Evolutionary conservation across 2,329 filamentous ascomycete species (phyloP), one percentile per base, ranked within the genome.

Genomic region (Bimuria novae-zelandiae): DNA sequence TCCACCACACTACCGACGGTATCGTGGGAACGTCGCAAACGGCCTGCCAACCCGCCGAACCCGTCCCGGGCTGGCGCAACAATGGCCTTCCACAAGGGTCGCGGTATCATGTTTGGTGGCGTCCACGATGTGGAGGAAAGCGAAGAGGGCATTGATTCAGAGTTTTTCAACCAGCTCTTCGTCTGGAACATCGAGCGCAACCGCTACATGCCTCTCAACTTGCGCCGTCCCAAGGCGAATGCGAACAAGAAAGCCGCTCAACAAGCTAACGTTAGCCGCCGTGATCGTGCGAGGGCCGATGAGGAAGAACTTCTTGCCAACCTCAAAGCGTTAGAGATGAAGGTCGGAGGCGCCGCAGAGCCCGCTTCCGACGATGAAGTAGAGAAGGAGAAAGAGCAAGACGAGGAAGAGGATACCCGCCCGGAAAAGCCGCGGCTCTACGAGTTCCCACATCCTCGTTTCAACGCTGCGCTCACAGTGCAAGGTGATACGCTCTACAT

Each of bases 161-260:
- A n/a, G n/a, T n/a, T n/a, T n/a, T n/a, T n/a, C n/a, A n/a, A n/a
- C n/a, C n/a, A n/a, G n/a, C 76, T 97, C 21, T 95, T 89, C 67
- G 90, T 92, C 4, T 97, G 92, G 90, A 97, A 96, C 68, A 86
- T 96, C 57, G 94, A 97, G 67, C 85, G 93, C 54, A 99, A 99
- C 71, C 83, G 94, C 7, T 97, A 96, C 77, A 97, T 97, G 79
- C 90, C 89, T 2, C 80, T 97, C 39, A 79, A 80, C 8, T 78
- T 97, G 40, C 83, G 92, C 47, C 90, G 91, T 62, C 84, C 90
- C 2, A 86, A 91, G 21, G 78, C 82, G 17, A 83, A 84, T 42
- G 83, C 85, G 57, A 89, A 87, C 62, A 87, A 84, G 61, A 81
- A 80, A 30, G 66, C 78, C 70, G 62, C 62, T 1, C 69, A 72